Evolutionary conservation across 2,329 filamentous ascomycete genomes (phyloP), one percentile per base, ranked within the genome.

Genomic region (Didymella pomorum): DNA sequence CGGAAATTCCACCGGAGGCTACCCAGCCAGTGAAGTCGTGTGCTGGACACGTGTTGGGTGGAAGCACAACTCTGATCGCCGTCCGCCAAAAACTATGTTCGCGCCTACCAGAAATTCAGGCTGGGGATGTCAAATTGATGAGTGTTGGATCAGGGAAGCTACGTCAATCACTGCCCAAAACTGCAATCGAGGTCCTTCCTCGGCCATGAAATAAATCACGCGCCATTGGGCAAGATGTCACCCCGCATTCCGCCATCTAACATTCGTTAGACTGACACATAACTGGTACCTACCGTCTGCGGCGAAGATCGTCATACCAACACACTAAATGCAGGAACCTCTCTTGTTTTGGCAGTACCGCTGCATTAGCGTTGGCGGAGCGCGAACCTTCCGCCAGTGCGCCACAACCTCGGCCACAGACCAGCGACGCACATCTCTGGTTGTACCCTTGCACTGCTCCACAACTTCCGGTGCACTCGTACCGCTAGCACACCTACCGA

Each of bases 231-330:
- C 14, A 43, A 33, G 11, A 49, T 58, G 50, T 53, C 46, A 50
- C 51, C 51, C 56, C 51, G 56, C 56, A 58, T 49, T 50, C 45
- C 46, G 33, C 56, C 56, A 54, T 33, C 39, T 44, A 23, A 31
- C 31, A 33, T 43, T 41, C 33, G 51, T 29, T 51, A 39, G 41
- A 42, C 21, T 50, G 42, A 46, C 39, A 45, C 44, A 31, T 46
- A 14, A 50, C n/a, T 49, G 35, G 33, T 31, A 45, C 44, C 39
- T 50, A 18, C 56, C 25, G n/a, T 16, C 33, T 26, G 33, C 11
- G 56, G 20, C 51, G 5, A 52, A 51, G 51, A 58, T 58, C 50
- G 45, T 23, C 56, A 28, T 35, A 42, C n/a, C n/a, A 33, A 21
- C 26, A 31, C 26, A 33, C 56, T 46, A 58, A 37, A 54, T 49